Conservation (phyloP, 768 basidiomycete species). For the Leccinum arenicola region DNA sequence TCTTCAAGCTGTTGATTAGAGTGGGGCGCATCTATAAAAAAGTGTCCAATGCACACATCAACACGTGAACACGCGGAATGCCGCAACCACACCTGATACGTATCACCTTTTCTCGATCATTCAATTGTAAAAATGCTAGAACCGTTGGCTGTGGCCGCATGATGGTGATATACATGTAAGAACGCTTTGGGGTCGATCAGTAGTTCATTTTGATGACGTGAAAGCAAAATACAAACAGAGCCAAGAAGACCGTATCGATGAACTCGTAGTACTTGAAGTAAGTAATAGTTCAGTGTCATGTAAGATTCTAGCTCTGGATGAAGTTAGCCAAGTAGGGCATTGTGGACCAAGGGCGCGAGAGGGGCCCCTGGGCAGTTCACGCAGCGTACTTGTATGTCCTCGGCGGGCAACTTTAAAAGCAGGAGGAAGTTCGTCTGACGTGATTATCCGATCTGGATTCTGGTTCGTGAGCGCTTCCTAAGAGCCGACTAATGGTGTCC, state of each 20-base stretch:
- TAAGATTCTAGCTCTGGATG: constrained; percentile 79
- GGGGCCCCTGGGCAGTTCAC: neutral
- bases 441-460: neutral
- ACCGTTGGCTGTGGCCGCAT: constrained; percentile 93
- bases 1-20: constrained; percentile 43
- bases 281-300: constrained; percentile 96
- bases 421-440: neutral
- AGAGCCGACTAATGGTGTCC: too few species aligned
- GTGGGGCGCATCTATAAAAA: neutral
- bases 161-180: constrained; percentile 97
- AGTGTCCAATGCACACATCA: constrained; percentile 76
- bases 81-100: constrained; percentile 47
- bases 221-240: constrained; percentile 48
- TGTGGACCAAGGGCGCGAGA: constrained; percentile 10
- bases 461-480: too few species aligned
- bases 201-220: neutral
- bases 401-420: neutral
- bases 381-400: constrained; percentile 11
- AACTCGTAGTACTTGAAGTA: constrained; percentile 88
- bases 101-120: constrained; percentile 25
- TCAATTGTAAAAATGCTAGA: constrained; percentile 88
- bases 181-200: constrained; percentile 54
- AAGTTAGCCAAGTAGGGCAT: too few species aligned
- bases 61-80: constrained; percentile 83
- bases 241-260: constrained; percentile 91